Evolutionary conservation across 371 early-diverging fungal genomes (phyloP).

Genomic region (Chytridiales sp.): DNA sequence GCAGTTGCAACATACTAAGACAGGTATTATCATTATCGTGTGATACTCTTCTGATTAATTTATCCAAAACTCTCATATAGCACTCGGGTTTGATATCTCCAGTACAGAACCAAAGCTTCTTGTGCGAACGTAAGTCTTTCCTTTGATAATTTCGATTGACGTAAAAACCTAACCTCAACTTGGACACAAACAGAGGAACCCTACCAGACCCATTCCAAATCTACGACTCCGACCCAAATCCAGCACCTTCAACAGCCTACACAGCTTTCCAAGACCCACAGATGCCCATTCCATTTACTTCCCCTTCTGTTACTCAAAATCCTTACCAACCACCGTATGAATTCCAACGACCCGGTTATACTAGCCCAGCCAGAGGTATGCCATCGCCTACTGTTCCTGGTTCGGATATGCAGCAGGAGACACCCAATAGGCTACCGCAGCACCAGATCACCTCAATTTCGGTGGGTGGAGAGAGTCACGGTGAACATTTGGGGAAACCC

Average conservation of each 20-base stretch:
- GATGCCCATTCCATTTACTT: no score
- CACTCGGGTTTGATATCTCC: no score
- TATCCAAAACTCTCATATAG: no score
- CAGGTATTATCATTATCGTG: conserved; percentile 17
- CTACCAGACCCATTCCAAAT: conserved; percentile 8
- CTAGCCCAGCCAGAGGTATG: conserved; percentile 16
- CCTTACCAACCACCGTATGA: background rate
- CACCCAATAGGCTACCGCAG: no score
- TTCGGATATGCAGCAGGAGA: no score
- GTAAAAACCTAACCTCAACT: no score
- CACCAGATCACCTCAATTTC: no score
- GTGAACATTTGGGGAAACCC: no score
- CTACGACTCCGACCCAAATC: background rate
- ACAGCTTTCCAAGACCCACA: conserved; percentile 1
- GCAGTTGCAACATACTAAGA: conserved; percentile 36
- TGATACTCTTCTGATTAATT: background rate
- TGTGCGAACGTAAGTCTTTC: background rate
- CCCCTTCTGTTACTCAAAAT: background rate
- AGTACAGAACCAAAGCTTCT: background rate
- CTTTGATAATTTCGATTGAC: background rate
- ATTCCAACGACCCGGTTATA: no score
- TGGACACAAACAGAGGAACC: conserved; percentile 1
- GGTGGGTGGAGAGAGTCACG: no score
- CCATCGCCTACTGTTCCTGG: background rate
- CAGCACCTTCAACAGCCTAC: conserved; percentile 1